phyloP scores from a whole-genome alignment of 768 basidiomycete species.

The Boletus barrowsii region DNA sequence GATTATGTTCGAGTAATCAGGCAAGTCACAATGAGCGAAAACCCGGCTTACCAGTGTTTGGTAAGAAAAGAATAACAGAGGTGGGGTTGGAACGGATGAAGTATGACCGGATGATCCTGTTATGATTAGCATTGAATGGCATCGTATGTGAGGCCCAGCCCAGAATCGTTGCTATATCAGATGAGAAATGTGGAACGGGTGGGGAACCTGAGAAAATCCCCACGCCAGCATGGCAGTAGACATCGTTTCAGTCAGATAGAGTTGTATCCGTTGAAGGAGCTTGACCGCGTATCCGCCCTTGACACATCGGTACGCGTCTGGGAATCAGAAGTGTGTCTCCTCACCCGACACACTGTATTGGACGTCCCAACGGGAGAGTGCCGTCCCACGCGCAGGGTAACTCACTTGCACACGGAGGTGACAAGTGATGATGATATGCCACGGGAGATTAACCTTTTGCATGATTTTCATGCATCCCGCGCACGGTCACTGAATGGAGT shows the following conservation, averaged over 20 bases:
- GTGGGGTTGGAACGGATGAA: too few relatives aligned
- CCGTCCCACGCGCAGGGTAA: constrained; percentile 10
- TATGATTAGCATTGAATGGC: background rate
- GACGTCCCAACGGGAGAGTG: constrained; percentile 21
- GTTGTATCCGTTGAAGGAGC: background rate
- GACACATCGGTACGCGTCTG: background rate
- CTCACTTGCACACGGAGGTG: constrained; percentile 14
- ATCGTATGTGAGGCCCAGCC: background rate
- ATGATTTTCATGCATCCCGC: background rate
- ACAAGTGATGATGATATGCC: constrained; percentile 15
- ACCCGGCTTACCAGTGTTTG: background rate
- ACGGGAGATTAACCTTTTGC: constrained; percentile 14
- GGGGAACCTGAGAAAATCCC: too few relatives aligned
- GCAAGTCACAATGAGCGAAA: too few relatives aligned
- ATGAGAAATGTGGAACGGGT: too few relatives aligned
- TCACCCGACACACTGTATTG: constrained; percentile 5
- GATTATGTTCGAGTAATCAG: too few relatives aligned
- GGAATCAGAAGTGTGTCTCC: background rate
- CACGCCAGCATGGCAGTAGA: too few relatives aligned
- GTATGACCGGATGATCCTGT: too few relatives aligned
- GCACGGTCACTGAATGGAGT: constrained; percentile 10
- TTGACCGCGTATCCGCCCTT: background rate
- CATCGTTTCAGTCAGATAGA: too few relatives aligned
- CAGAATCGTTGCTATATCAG: too few relatives aligned
- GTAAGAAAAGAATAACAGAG: too few relatives aligned